phyloP scores from a whole-genome alignment of 768 basidiomycete species.

The Leccinum subgranulosum region DNA sequence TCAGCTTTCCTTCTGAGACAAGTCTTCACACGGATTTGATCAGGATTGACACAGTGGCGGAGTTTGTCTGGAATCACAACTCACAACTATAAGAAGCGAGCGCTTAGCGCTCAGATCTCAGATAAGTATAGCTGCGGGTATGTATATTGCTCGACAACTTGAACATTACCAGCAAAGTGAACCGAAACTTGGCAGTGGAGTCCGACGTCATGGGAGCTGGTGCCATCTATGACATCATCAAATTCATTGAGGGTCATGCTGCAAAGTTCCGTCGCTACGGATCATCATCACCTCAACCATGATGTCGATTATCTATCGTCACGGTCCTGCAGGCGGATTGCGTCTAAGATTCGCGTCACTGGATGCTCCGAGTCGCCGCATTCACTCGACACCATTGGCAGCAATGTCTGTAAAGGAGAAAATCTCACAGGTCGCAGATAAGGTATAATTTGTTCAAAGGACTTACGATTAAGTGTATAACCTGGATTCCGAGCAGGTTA shows the following conservation, averaged over 20 bases:
- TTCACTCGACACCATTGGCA: slow-evolving; percentile 32
- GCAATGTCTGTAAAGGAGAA: slow-evolving; percentile 38
- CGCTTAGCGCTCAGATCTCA: background rate
- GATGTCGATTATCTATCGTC: background rate
- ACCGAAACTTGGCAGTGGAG: background rate
- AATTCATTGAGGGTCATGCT: background rate
- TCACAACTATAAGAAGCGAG: background rate
- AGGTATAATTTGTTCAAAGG: slow-evolving; percentile 22
- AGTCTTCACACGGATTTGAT: background rate
- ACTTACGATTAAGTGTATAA: background rate
- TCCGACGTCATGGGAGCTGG: background rate
- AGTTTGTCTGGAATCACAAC: background rate
- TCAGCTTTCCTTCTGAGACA: background rate
- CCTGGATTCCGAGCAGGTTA: slow-evolving; percentile 29
- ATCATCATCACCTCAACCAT: background rate
- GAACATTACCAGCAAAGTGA: background rate
- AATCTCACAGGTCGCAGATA: slow-evolving; percentile 37
- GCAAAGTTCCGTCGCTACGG: background rate
- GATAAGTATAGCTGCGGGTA: background rate
- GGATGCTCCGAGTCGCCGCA: slow-evolving; percentile 15
- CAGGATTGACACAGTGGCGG: background rate
- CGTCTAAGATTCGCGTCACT: background rate
- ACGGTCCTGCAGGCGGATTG: background rate
- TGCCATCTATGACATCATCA: slow-evolving; percentile 9
- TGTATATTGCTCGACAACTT: background rate